Evolutionary conservation across 1,284 basidiomycete genomes (phyloP), one percentile per base, ranked within the genome.

Genomic region (Tausonia pullulans): DNA sequence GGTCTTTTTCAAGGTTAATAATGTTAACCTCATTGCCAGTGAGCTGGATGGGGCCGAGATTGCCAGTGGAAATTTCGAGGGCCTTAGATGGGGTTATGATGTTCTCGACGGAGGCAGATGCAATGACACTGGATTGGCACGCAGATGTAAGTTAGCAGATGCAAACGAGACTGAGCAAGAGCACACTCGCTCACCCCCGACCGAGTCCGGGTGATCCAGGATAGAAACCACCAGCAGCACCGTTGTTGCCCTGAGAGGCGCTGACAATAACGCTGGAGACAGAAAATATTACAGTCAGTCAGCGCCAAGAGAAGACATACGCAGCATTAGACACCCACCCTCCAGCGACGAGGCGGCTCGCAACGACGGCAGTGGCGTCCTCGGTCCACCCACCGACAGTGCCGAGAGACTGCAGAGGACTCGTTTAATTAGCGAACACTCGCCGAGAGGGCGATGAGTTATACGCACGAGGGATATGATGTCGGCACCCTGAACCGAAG

Each of bases 41-140:
- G n/a, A 60, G 46, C 6, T 6, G 8, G 39, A 46, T 55, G 40
- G n/a, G 41, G n/a, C 44, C 27, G 27, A 27, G 27, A 27, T 27
- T 27, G 27, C 27, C 27, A 27, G 27, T 27, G 27, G 27, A 27
- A 53, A 64, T 13, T n/a, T 56, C 39, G 16, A 51, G 58, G 13
- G 27, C 44, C 14, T 13, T 59, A 11, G 10, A 43, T 5, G 63
- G 63, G 3, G 59, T 60, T 3, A 64, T 48, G 39, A 64, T 50
- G 58, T 61, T 65, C 41, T 65, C 55, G 54, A 65, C 41, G 3
- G 59, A 61, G 0, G 64, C 39, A 44, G 61, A 59, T 7, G 64
- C 14, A 16, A 65, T 14, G 6, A 60, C 53, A 8, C 56, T 55
- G 9, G 58, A 16, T 27, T 27, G 27, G 27, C 27, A 27, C 27